phyloP scores from a whole-genome alignment of 2,329 filamentous ascomycete species.

The Cucurbitaria berberidis region DNA sequence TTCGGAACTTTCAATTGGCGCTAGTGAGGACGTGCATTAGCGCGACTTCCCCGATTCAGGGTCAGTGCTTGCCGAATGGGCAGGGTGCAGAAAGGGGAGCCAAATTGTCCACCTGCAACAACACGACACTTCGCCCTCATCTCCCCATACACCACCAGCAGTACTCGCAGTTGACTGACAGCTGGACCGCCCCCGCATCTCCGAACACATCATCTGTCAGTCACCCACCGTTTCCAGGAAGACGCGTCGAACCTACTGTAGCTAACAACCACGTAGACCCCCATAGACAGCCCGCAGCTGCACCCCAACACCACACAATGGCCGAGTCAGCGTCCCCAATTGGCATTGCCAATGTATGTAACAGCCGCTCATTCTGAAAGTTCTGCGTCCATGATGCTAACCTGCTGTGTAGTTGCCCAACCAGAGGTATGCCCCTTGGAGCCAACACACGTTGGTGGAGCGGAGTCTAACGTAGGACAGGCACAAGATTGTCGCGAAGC shows the following conservation, averaged over 20 bases:
- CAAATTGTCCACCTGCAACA: constrained; percentile 48
- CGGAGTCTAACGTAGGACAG: constrained; percentile 52
- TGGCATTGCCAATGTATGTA: constrained; percentile 75
- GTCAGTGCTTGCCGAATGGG: constrained; percentile 48
- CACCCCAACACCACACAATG: constrained; percentile 54
- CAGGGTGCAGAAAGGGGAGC: constrained; percentile 49
- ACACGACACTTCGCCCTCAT: constrained; percentile 28
- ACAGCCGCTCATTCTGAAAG: constrained; percentile 6
- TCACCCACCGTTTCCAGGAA: not conserved
- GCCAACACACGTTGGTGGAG: constrained; percentile 19
- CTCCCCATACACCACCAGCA: not conserved
- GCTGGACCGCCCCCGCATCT: not conserved
- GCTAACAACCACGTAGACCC: constrained; percentile 32
- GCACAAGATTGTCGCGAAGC: constrained; percentile 76
- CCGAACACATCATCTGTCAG: not conserved
- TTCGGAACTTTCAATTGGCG: constrained; percentile 12
- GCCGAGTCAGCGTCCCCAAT: constrained; percentile 70
- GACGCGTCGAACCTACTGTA: constrained; percentile 2
- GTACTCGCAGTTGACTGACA: not conserved
- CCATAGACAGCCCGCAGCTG: constrained; percentile 22
- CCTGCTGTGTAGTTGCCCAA: constrained; percentile 64
- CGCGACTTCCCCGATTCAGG: constrained; percentile 46
- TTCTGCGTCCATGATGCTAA: constrained; percentile 39
- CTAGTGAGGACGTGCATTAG: constrained; percentile 29
- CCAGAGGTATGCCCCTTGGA: constrained; percentile 62